These are phyloP conservation scores for Suhomyces taliae DNA, from an alignment of 1,139 yeast species.

Conservation along the genomic window DNA sequence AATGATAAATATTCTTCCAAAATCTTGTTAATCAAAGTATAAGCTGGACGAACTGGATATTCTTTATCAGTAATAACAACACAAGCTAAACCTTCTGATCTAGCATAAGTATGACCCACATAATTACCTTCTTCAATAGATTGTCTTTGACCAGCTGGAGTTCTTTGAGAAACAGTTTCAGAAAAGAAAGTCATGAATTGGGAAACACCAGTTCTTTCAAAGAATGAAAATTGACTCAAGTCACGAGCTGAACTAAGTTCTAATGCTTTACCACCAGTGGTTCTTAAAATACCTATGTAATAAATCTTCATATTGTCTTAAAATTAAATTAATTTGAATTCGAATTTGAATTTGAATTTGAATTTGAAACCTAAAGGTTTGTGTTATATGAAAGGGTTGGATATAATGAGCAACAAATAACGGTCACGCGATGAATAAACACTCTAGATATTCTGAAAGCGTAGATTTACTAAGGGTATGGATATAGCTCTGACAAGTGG, in stretches of 20 bases:
- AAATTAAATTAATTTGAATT: neutral
- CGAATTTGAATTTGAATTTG: no score
- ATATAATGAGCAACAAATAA: neutral
- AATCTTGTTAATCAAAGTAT: constrained; percentile 84
- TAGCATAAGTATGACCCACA: constrained; percentile 87
- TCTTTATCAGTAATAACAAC: constrained; percentile 92
- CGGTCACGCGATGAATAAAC: neutral
- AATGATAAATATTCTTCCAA: constrained; percentile 86
- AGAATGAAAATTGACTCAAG: constrained; percentile 80
- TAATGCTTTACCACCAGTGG: constrained; percentile 59
- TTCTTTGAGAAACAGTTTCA: constrained; percentile 86
- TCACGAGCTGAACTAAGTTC: constrained; percentile 84
- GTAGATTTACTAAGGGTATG: neutral
- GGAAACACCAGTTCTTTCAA: constrained; percentile 72
- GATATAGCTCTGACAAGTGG: neutral
- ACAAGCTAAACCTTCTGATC: constrained; percentile 92
- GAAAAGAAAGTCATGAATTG: constrained; percentile 96
- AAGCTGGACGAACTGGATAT: constrained; percentile 97
- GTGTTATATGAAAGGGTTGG: neutral
- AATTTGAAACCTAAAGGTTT: no score
- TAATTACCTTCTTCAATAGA: constrained; percentile 91
- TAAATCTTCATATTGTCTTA: constrained; percentile 69
- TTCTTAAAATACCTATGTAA: constrained; percentile 83
- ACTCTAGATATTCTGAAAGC: neutral
- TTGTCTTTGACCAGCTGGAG: constrained; percentile 88